Conservation (phyloP, 2,329 filamentous ascomycete genomes). For the Delphinella strobiligena region DNA sequence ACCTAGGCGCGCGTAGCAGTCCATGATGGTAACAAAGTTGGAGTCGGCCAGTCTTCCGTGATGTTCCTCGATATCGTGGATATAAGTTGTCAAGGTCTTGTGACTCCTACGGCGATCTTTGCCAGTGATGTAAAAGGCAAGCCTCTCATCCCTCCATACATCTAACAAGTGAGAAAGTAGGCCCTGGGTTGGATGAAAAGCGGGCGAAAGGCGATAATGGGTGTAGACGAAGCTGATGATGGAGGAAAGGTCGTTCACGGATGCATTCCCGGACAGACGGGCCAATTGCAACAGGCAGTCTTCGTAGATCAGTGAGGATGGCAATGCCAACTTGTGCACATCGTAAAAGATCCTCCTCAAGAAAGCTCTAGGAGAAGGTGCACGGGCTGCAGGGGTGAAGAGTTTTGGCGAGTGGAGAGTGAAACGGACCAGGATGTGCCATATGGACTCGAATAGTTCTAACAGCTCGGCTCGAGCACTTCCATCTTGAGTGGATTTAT, state of each 20-base stretch:
- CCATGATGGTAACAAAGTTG: constrained; percentile 10
- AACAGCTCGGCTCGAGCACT: background rate
- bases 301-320: background rate
- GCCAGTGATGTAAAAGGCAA: background rate
- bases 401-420: no score
- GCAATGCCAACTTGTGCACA: background rate
- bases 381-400: no score
- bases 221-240: background rate
- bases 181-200: background rate
- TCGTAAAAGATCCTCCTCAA: background rate
- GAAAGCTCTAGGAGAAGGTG: no score
- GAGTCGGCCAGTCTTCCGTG: constrained; percentile 15
- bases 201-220: background rate
- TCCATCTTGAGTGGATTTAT: no score
- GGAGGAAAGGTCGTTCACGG: background rate
- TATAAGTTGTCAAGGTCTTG: background rate
- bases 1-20: constrained; percentile 23
- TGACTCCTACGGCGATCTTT: no score
- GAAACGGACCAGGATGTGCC: background rate
- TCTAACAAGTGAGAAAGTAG: background rate
- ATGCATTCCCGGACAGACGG: background rate
- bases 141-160: constrained; percentile 1
- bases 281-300: background rate
- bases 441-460: background rate
- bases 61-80: constrained; percentile 12